Conservation (phyloP, 805 yeast genomes). For the Brettanomyces sp. region DNA sequence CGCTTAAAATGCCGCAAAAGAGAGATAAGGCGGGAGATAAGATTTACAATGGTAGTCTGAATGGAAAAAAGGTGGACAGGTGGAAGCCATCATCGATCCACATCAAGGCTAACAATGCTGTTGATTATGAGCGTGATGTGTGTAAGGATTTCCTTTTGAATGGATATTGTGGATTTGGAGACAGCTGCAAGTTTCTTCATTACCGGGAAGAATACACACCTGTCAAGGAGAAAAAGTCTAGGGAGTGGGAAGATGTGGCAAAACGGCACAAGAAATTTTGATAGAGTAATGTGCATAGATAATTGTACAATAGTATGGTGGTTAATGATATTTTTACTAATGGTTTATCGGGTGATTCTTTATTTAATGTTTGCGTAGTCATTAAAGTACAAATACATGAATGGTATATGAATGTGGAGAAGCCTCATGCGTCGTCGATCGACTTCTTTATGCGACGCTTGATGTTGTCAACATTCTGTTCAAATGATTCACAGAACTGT, state of each 20-base stretch:
- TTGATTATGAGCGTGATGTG: conserved; percentile 88
- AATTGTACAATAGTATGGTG: neutral
- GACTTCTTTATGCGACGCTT: no score
- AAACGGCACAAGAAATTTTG: conserved; percentile 13
- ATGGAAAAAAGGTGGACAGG: conserved; percentile 6
- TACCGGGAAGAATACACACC: conserved; percentile 76
- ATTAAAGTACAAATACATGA: no score
- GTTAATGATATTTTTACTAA: no score
- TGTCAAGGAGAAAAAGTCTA: conserved; percentile 24
- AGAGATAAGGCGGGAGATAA: conserved; percentile 15
- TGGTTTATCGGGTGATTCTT: no score
- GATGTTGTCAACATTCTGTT: no score
- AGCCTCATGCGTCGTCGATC: no score
- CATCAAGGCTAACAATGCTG: conserved; percentile 55
- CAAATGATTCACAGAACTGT: no score
- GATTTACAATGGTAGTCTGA: conserved; percentile 21
- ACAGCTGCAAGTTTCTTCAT: conserved; percentile 90
- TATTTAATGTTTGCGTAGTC: no score
- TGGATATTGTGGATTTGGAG: conserved; percentile 97
- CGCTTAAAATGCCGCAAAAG: conserved; percentile 4
- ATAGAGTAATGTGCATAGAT: conserved; percentile 2
- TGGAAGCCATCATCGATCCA: conserved; percentile 28
- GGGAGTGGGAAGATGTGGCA: conserved; percentile 56
- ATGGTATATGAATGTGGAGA: no score
- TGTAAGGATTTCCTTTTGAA: conserved; percentile 88